Evolutionary conservation across 306 rosid species (phyloP).

Genomic region (Purshia tridentata): DNA sequence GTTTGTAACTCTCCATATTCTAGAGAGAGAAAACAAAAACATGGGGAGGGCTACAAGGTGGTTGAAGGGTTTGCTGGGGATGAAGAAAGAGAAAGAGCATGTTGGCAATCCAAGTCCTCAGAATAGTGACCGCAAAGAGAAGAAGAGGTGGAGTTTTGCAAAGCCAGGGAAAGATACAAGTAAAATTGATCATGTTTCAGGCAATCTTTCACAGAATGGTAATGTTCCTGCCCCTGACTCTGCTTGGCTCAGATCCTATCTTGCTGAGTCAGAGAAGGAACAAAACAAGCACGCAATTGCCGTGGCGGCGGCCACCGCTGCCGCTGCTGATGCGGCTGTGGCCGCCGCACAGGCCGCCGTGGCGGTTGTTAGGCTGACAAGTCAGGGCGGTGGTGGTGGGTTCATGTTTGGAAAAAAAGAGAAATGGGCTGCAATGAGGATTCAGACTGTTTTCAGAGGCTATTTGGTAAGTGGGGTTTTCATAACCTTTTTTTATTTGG

Average conservation of each 20-base stretch:
- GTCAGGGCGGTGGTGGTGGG: constrained; percentile 62
- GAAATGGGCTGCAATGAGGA: constrained; percentile 70
- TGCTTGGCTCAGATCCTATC: constrained; percentile 70
- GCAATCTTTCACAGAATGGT: not conserved
- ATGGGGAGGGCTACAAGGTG: constrained; percentile 76
- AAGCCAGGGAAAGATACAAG: constrained; percentile 53
- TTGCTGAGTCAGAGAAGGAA: constrained; percentile 59
- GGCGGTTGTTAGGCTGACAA: constrained; percentile 80
- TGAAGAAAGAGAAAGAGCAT: constrained; percentile 71
- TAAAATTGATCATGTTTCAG: constrained; percentile 16
- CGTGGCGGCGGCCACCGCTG: constrained; percentile 94
- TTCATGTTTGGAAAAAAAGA: constrained; percentile 51
- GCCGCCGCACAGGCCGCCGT: constrained; percentile 92
- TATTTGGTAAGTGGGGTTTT: constrained; percentile 55
- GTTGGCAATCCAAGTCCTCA: constrained; percentile 36
- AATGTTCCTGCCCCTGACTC: constrained; percentile 31
- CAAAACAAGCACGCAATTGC: constrained; percentile 95
- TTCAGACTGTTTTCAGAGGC: constrained; percentile 88
- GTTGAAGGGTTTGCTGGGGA: constrained; percentile 78
- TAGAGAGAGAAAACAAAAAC: not conserved
- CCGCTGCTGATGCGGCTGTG: constrained; percentile 82
- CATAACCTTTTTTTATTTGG: not conserved
- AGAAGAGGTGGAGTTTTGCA: constrained; percentile 83
- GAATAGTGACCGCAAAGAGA: constrained; percentile 48
- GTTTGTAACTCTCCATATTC: constrained; percentile 20